Evolutionary conservation across 1,139 yeast species (phyloP).

Genomic region (Geotrichum europaeum): DNA sequence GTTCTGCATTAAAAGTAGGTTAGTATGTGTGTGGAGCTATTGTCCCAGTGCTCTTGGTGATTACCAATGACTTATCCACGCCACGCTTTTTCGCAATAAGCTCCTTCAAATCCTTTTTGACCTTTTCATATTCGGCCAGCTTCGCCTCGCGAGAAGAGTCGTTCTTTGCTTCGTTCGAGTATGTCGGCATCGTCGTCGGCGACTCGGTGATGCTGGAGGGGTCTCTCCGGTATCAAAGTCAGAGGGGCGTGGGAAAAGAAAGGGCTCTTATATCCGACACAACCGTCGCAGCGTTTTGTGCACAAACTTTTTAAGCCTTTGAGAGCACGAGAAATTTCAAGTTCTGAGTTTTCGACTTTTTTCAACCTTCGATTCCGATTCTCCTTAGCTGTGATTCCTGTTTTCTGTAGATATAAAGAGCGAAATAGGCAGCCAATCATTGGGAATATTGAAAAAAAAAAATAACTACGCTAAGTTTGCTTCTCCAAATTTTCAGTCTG

Average conservation of each 20-base stretch:
- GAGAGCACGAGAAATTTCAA: neutral
- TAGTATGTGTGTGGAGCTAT: neutral
- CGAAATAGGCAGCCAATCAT: neutral
- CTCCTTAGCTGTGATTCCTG: neutral
- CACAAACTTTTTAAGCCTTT: neutral
- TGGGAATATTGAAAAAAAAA: neutral
- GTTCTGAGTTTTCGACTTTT: neutral
- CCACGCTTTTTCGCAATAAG: constrained; percentile 59
- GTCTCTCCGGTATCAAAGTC: neutral
- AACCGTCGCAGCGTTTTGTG: neutral
- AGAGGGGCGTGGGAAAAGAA: neutral
- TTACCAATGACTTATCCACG: constrained; percentile 55
- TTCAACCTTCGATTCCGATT: neutral
- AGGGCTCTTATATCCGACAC: neutral
- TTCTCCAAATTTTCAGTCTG: neutral
- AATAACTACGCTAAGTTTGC: neutral
- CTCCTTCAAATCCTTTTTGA: constrained; percentile 62
- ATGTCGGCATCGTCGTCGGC: constrained; percentile 8
- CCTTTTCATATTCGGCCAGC: constrained; percentile 55
- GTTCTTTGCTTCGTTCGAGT: constrained; percentile 1
- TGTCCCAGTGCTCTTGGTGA: neutral
- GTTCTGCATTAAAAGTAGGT: constrained; percentile 18
- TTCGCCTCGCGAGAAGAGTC: constrained; percentile 15
- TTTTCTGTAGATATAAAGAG: neutral
- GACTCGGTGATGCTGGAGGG: neutral